Evolutionary conservation across 176 grass and related monocot species (phyloP), one percentile per base, ranked within the genome.

Genomic region (Melocanna baccifera): DNA sequence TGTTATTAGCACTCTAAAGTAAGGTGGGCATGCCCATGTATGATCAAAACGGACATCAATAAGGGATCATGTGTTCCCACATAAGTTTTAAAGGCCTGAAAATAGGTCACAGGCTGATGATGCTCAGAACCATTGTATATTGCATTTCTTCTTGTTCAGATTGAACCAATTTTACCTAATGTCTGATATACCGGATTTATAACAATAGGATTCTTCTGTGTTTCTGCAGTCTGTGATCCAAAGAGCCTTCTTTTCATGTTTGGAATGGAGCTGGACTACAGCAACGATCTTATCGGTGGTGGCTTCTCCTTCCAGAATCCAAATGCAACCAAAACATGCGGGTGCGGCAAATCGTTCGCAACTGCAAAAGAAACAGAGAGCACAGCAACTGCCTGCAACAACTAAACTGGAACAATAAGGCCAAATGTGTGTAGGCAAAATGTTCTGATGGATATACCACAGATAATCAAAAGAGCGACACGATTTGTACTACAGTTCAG

Each of bases 221-320:
- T 2, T 63, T 76, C 36, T 92, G 75, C 87, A 96, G 96, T 99
- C 10, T 99, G 93, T 1, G 96, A 96, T 40, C 93, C 96, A 12
- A 99, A 99, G 75, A 96, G 96, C 75, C 93, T 99, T 46, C 93
- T 99, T 7, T 99, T 99, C 88, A 89, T 99, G 81, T 99, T 86
- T 66, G 96, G 93, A 30, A 99, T 99, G 96, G 86, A 99, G 73
- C 83, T 99, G 58, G 96, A 99, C 86, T 99, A 93, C 90, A 99
- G 93, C 6, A 91, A 96, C 6, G 96, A 90, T 0, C 91, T 96
- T 36, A 92, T 99, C 9, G 93, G 96, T 1, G 96, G 96, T 1
- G 96, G 96, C 19, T 99, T 99, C 57, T 50, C 84, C 45, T 99
- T 99, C 78, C 89, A 96, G 83, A 99, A 99, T 42, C 96, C 93